Conservation (phyloP, 2,329 filamentous ascomycete species). For the Hypoxylon sp. region DNA sequence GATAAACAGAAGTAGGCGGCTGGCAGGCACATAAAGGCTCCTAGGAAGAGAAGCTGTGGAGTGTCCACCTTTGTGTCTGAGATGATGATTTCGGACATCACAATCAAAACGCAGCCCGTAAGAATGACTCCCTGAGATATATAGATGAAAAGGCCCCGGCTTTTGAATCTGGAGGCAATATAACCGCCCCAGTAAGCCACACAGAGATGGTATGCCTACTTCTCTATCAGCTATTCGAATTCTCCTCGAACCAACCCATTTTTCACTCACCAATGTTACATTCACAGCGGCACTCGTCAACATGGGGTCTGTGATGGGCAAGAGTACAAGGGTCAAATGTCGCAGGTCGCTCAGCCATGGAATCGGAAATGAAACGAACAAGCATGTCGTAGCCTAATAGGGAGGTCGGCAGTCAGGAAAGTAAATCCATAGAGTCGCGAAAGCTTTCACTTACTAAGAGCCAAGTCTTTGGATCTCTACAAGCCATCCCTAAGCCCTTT, state of each 20-base stretch:
- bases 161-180: neutral
- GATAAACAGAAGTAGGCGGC: slow-evolving; percentile 9
- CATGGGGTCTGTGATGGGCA: neutral
- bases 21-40: neutral
- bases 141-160: neutral
- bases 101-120: neutral
- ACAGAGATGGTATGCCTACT: neutral
- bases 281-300: neutral
- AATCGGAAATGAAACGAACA: neutral
- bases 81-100: neutral
- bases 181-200: neutral
- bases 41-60: neutral
- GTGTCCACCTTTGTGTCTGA: neutral
- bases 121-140: neutral
- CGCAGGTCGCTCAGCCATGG: neutral
- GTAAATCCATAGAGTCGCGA: neutral
- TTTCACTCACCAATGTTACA: neutral
- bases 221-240: neutral
- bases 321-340: neutral
- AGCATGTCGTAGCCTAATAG: slow-evolving; percentile 5
- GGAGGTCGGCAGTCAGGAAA: neutral
- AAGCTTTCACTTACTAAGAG: slow-evolving; percentile 7
- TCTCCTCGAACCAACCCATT: too few species aligned
- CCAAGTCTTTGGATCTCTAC: slow-evolving; percentile 14
- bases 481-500: neutral